Evolutionary conservation across 2,329 filamentous ascomycete genomes (phyloP), one percentile per base, ranked within the genome.

Genomic region (Seiridium cupressi): DNA sequence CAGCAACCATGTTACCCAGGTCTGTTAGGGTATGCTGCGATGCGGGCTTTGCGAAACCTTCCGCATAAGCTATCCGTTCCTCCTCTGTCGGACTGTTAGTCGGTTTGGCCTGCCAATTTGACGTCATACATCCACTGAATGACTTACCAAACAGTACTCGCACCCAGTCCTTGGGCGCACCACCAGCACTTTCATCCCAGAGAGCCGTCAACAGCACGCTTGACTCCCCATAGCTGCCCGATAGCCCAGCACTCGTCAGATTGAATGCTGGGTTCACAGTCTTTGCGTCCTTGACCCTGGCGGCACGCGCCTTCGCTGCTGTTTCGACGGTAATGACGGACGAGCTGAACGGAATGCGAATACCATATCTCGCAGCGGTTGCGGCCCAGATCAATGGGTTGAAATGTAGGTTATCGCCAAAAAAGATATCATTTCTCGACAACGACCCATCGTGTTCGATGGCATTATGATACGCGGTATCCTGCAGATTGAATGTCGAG

Each of bases 401-500:
- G 32, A 57, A 57, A 42, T 46, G 44, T 13, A 47, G 42, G 44
- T 57, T 44, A 34, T 57, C 55, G 34, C 55, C 55, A 6, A 46
- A 57, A 31, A 57, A 57, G 55, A 35, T n/a, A 31, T 57, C 55
- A 32, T 46, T 57, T 10, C 55, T 13, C 42, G 42, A 47, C 5
- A 57, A 26, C 31, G 42, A 47, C 10, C 55, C 55, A 32, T 57
- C 55, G 40, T 57, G 55, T 35, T 57, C 55, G 26, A 57, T 57
- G 55, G 44, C 55, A 26, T 57, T 48, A 42, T 57, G 55, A 31
- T 47, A 11, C 9, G 42, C 44, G 26, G 18, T 4, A 34, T 57
- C 44, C 13, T 57, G 42, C n/a, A 57, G 40, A 42, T 57, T 48
- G 31, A 57, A 57, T n/a, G 55, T 57, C 42, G 55, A 57, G 55